A percentile compares a stretch with the other conserved stretches of the same genome.
phyloP scores from a whole-genome alignment of 2,329 filamentous ascomycete genomes.

The Alternaria sp. region DNA sequence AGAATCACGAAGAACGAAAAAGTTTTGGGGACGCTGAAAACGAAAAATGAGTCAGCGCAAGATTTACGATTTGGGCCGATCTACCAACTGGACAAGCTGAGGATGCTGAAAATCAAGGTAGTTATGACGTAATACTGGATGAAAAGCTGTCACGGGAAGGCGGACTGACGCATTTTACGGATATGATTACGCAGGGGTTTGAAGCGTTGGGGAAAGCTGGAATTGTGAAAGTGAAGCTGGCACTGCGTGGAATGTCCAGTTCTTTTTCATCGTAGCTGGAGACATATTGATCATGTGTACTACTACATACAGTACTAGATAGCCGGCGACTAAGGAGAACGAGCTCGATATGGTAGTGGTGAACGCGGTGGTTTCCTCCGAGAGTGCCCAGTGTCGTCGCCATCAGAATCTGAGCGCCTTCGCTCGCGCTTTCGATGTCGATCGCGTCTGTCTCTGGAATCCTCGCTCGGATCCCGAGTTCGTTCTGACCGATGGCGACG shows the following conservation, averaged over 20 bases:
- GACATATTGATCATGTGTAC: neutral
- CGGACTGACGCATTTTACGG: neutral
- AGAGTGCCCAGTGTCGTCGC: conserved; percentile 17
- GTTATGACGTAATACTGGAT: neutral
- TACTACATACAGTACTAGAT: neutral
- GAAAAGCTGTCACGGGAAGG: neutral
- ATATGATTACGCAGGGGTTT: neutral
- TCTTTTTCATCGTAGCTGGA: neutral
- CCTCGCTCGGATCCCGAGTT: conserved; percentile 27
- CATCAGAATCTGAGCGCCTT: conserved; percentile 17
- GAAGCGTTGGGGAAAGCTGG: neutral
- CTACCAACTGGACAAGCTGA: neutral
- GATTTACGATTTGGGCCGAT: neutral
- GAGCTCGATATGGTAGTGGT: conserved; percentile 31
- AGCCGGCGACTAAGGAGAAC: conserved; percentile 18
- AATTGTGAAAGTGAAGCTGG: neutral
- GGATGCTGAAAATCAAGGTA: neutral
- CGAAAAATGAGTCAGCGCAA: neutral
- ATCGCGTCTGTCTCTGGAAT: conserved; percentile 18
- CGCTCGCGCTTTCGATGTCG: conserved; percentile 22
- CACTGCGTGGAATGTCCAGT: neutral
- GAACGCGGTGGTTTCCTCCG: conserved; percentile 26
- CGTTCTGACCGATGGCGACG: conserved; percentile 24
- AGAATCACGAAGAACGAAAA: neutral
- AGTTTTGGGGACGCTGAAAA: neutral